Evolutionary conservation across 495 filamentous ascomycete species (phyloP).

Genomic region (Penicillium turbatum): DNA sequence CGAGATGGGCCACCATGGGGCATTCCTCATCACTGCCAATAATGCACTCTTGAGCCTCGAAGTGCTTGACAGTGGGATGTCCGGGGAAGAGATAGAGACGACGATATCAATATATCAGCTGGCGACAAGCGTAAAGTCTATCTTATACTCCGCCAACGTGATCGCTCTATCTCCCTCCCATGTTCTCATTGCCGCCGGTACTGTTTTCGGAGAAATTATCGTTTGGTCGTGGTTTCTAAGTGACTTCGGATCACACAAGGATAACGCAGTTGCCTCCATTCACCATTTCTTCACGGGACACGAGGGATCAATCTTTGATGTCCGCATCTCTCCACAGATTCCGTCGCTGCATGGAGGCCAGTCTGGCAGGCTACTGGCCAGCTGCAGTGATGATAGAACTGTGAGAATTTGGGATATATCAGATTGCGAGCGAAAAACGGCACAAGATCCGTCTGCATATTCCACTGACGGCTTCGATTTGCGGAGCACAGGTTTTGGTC

Average conservation of each 20-base stretch:
- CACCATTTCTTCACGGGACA: slow-evolving; percentile 80
- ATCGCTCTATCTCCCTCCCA: slow-evolving; percentile 50
- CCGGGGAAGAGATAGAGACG: slow-evolving; percentile 17
- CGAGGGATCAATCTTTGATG: slow-evolving; percentile 89
- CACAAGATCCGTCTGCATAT: slow-evolving; percentile 33
- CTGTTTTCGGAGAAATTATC: slow-evolving; percentile 88
- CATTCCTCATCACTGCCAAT: slow-evolving; percentile 72
- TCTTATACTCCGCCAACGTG: slow-evolving; percentile 81
- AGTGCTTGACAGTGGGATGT: slow-evolving; percentile 13
- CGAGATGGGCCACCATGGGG: slow-evolving; percentile 14
- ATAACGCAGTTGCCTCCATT: slow-evolving; percentile 34
- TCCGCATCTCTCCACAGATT: slow-evolving; percentile 66
- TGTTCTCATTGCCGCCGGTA: slow-evolving; percentile 78
- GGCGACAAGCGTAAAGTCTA: slow-evolving; percentile 69
- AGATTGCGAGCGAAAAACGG: slow-evolving; percentile 34
- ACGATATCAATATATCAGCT: slow-evolving; percentile 39
- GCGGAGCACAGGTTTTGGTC: slow-evolving; percentile 42
- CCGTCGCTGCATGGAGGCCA: slow-evolving; percentile 26
- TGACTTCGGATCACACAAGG: slow-evolving; percentile 1
- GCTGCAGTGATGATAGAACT: slow-evolving; percentile 93
- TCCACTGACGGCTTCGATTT: slow-evolving; percentile 44
- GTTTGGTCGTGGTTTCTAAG: slow-evolving; percentile 69
- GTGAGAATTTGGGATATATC: slow-evolving; percentile 86
- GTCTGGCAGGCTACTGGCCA: slow-evolving; percentile 62
- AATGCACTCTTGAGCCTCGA: slow-evolving; percentile 60